phyloP scores from a whole-genome alignment of 352 stramenopile species.

The Pythium utonaiense region DNA sequence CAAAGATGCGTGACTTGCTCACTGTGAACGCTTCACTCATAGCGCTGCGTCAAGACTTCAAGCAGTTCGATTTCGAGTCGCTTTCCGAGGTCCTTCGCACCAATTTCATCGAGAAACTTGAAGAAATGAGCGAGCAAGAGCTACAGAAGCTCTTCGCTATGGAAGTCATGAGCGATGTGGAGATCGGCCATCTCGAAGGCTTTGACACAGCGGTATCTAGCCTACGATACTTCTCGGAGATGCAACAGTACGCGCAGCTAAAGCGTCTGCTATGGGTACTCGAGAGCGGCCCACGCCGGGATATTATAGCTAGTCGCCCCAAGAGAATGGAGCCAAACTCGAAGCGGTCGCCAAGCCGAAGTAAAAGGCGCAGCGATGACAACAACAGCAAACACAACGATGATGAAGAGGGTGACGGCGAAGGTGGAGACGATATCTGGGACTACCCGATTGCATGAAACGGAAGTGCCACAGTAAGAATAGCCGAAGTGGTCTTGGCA shows the following conservation, averaged over 20 bases:
- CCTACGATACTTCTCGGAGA: slow-evolving; percentile 48
- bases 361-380: neutral
- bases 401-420: slow-evolving; percentile 31
- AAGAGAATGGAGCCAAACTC: slow-evolving; percentile 7
- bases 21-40: slow-evolving; percentile 41
- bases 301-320: slow-evolving; percentile 23
- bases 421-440: slow-evolving; percentile 59
- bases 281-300: slow-evolving; percentile 33
- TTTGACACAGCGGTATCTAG: slow-evolving; percentile 28
- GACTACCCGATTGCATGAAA: slow-evolving; percentile 45
- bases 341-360: neutral
- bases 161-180: slow-evolving; percentile 34
- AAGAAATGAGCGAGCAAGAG: slow-evolving; percentile 51
- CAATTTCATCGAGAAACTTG: slow-evolving; percentile 69
- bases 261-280: slow-evolving; percentile 64
- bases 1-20: slow-evolving; percentile 31
- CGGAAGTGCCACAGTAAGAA: neutral
- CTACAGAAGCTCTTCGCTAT: slow-evolving; percentile 38
- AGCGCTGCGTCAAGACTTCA: slow-evolving; percentile 26
- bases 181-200: slow-evolving; percentile 28
- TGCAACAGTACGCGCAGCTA: slow-evolving; percentile 47
- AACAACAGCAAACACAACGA: neutral
- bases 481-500: neutral
- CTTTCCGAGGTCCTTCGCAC: slow-evolving; percentile 45
- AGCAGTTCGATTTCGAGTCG: slow-evolving; percentile 28